These are phyloP conservation scores for Rachicladosporium sp. DNA, from an alignment of 2,329 filamentous ascomycete species.

Conservation along the genomic window DNA sequence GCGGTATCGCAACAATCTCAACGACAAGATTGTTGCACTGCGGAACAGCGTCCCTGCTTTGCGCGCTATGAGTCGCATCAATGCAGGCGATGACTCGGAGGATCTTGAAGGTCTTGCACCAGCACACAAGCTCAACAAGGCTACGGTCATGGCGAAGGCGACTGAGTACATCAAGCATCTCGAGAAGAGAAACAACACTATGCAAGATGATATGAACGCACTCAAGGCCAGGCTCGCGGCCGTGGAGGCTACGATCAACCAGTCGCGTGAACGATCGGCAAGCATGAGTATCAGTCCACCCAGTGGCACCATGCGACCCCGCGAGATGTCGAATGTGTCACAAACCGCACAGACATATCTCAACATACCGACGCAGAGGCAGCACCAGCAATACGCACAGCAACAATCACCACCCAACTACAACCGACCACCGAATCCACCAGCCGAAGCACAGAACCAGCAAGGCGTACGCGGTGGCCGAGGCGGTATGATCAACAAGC, in stretches of 20 bases:
- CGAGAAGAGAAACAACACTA: constrained; percentile 74
- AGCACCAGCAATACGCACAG: constrained; percentile 23
- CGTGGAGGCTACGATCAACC: constrained; percentile 55
- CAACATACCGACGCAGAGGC: constrained; percentile 14
- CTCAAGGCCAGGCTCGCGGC: constrained; percentile 61
- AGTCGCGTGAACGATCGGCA: constrained; percentile 13
- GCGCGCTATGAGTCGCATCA: constrained; percentile 58
- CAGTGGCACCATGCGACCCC: constrained; percentile 10
- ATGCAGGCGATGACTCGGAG: constrained; percentile 61
- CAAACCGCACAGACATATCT: constrained; percentile 16
- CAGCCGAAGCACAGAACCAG: constrained; percentile 22
- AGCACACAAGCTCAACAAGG: constrained; percentile 92
- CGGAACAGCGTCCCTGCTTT: constrained; percentile 86
- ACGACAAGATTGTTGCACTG: constrained; percentile 90
- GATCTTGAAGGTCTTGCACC: constrained; percentile 58
- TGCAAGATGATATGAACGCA: constrained; percentile 67
- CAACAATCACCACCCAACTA: constrained; percentile 21
- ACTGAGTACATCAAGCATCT: constrained; percentile 93
- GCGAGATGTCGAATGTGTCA: constrained; percentile 17
- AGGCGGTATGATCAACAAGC: constrained; percentile 50
- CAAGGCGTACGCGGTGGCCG: constrained; percentile 29
- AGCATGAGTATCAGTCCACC: constrained; percentile 14
- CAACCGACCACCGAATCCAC: constrained; percentile 18
- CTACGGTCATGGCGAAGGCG: constrained; percentile 89
- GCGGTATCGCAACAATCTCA: constrained; percentile 87